Evolutionary conservation across 768 basidiomycete species (phyloP).

Genomic region (Xerocomellus chrysenteron): DNA sequence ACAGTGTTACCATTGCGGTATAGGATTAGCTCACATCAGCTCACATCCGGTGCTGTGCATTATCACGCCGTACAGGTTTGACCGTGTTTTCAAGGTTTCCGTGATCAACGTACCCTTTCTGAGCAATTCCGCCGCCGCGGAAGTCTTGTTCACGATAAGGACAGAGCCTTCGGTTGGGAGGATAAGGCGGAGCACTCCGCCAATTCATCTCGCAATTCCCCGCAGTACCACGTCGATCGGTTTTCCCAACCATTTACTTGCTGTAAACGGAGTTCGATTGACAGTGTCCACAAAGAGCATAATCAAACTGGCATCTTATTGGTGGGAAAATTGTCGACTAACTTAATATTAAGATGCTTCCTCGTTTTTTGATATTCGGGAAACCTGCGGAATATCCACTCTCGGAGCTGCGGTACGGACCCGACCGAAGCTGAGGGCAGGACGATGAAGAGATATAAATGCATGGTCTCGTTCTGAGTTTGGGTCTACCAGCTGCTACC

Average conservation of each 20-base stretch:
- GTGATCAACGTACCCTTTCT: background rate
- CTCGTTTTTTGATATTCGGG: conserved; percentile 4
- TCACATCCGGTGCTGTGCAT: background rate
- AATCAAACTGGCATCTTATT: conserved; percentile 7
- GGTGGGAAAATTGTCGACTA: conserved; percentile 1
- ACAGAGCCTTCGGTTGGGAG: conserved; percentile 14
- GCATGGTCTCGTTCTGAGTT: background rate
- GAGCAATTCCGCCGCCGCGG: background rate
- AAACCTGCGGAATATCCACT: conserved; percentile 1
- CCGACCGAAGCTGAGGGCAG: conserved; percentile 31
- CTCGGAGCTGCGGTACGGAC: conserved; percentile 13
- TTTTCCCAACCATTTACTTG: background rate
- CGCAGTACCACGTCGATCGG: conserved; percentile 17
- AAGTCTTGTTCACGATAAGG: conserved; percentile 23
- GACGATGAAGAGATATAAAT: conserved; percentile 25
- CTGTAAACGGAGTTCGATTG: background rate
- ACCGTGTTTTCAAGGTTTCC: background rate
- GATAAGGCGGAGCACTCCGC: conserved; percentile 16
- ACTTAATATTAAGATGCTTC: background rate
- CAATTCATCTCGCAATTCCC: conserved; percentile 9
- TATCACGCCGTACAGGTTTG: background rate
- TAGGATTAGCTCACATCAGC: background rate
- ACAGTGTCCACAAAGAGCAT: conserved; percentile 9
- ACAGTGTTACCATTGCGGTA: background rate
- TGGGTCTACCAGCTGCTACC: background rate